Evolutionary conservation across 2,329 filamentous ascomycete genomes (phyloP).

Genomic region (Coniella vitis): DNA sequence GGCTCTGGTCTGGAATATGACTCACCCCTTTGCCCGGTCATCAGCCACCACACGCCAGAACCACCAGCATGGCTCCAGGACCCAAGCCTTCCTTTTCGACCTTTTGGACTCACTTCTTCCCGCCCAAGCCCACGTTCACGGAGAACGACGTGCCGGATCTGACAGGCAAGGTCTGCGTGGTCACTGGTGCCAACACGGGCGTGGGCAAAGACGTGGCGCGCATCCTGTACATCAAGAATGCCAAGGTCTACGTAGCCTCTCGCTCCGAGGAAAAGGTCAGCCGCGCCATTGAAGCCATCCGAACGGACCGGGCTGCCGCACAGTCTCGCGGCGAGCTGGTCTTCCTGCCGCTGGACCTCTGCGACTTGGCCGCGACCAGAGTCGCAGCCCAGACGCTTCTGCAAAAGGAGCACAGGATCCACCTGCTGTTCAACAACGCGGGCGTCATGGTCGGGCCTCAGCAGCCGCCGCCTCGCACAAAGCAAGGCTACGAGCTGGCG

Average conservation of each 20-base stretch:
- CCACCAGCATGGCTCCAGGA: no score
- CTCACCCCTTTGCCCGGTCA: no score
- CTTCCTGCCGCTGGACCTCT: slow-evolving; percentile 28
- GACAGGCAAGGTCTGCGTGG: slow-evolving; percentile 25
- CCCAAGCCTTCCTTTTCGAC: no score
- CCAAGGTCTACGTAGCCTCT: slow-evolving; percentile 43
- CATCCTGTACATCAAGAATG: slow-evolving; percentile 43
- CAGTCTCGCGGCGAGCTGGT: slow-evolving; percentile 23
- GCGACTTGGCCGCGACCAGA: slow-evolving; percentile 21
- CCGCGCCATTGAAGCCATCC: slow-evolving; percentile 35
- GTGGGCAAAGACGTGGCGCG: slow-evolving; percentile 35
- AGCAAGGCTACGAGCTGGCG: slow-evolving; percentile 11
- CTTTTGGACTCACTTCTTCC: slow-evolving; percentile 23
- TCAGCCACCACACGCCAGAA: no score
- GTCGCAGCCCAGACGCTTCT: slow-evolving; percentile 18
- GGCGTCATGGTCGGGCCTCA: slow-evolving; percentile 16
- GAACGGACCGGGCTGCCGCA: slow-evolving; percentile 15
- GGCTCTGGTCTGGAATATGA: no score
- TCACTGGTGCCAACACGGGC: slow-evolving; percentile 32
- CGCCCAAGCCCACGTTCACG: slow-evolving; percentile 25
- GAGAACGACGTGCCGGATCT: slow-evolving; percentile 26
- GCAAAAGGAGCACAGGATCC: slow-evolving; percentile 21
- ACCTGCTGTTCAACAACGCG: slow-evolving; percentile 35
- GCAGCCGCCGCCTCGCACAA: slow-evolving; percentile 29
- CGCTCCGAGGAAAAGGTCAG: slow-evolving; percentile 34